Conservation (phyloP, 2,329 filamentous ascomycete genomes). For the Alternaria gaisen region DNA sequence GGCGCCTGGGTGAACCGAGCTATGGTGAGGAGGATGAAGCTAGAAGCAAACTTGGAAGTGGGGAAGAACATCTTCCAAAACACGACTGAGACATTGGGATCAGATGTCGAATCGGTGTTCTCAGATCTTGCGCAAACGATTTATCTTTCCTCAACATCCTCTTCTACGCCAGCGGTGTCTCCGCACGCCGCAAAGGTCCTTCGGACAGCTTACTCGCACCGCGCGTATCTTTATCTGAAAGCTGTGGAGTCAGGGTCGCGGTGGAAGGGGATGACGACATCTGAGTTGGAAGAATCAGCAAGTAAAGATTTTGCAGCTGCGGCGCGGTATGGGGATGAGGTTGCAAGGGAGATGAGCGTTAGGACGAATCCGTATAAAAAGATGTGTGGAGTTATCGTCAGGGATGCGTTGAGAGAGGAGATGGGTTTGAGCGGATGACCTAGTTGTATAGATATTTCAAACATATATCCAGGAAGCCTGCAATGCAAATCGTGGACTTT, state of each 20-base stretch:
- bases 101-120: constrained; percentile 36
- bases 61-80: constrained; percentile 24
- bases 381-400: constrained; percentile 69
- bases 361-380: constrained; percentile 70
- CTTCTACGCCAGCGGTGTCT: constrained; percentile 62
- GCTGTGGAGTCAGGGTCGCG: constrained; percentile 50
- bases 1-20: constrained; percentile 79
- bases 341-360: constrained; percentile 66
- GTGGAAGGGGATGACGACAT: constrained; percentile 45
- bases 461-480: background rate
- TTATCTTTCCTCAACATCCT: constrained; percentile 57
- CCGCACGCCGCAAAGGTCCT: constrained; percentile 71
- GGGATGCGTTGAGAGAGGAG: constrained; percentile 67
- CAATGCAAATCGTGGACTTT: too few relatives aligned
- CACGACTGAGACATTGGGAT: constrained; percentile 7
- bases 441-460: background rate
- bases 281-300: constrained; percentile 63
- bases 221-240: constrained; percentile 59
- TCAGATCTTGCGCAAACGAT: constrained; percentile 60
- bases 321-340: constrained; percentile 65
- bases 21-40: constrained; percentile 69
- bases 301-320: constrained; percentile 64
- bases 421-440: constrained; percentile 22
- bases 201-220: constrained; percentile 75
- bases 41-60: constrained; percentile 45